phyloP scores from a whole-genome alignment of 1,139 yeast genomes.

The Candida sanyaensis region DNA sequence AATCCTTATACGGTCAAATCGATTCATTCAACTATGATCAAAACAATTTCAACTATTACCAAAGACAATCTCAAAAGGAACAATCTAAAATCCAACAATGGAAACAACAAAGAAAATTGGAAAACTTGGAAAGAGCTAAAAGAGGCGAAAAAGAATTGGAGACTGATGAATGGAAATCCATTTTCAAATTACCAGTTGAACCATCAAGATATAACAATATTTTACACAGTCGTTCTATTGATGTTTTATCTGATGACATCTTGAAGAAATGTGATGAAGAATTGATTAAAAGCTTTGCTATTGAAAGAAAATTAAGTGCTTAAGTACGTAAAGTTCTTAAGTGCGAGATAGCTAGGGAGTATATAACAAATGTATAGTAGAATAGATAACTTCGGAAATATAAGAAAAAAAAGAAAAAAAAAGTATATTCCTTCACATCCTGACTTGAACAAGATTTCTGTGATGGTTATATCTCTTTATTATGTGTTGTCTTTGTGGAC shows the following conservation, averaged over 20 bases:
- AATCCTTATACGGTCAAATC: conserved; percentile 69
- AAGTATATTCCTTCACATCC: no score
- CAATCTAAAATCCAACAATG: conserved; percentile 70
- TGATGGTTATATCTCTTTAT: not conserved
- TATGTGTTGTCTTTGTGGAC: not conserved
- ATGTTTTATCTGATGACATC: conserved; percentile 64
- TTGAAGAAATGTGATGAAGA: conserved; percentile 67
- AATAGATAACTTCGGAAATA: not conserved
- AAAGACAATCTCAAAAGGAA: conserved; percentile 76
- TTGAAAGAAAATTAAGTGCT: conserved; percentile 47
- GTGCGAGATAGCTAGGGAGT: not conserved
- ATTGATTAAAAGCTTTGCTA: conserved; percentile 61
- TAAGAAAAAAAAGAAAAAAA: not conserved
- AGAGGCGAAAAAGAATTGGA: conserved; percentile 59
- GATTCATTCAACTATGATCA: conserved; percentile 83
- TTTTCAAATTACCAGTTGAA: conserved; percentile 70
- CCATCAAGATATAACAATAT: conserved; percentile 78
- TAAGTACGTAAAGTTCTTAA: not conserved
- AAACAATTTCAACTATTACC: conserved; percentile 81
- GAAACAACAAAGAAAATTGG: conserved; percentile 71
- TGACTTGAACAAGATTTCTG: no score
- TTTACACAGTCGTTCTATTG: conserved; percentile 69
- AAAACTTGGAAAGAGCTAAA: conserved; percentile 60
- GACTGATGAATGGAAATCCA: conserved; percentile 65
- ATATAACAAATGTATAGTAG: not conserved